Conservation (phyloP, 2,329 filamentous ascomycete species). For the Calonectria pseudoturangicola region DNA sequence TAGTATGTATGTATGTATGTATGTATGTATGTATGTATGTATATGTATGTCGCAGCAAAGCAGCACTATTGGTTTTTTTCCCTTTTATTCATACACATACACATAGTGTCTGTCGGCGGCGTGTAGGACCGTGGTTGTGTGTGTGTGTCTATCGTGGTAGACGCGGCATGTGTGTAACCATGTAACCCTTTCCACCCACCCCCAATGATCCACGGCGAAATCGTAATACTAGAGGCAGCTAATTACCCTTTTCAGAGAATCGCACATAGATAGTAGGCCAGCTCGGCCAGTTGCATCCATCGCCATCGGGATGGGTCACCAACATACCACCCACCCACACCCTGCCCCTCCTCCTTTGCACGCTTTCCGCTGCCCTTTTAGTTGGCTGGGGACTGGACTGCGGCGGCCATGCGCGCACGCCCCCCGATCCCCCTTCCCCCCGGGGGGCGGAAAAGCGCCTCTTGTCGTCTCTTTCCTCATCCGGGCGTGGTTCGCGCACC, state of each 20-base stretch:
- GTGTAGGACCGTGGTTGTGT: neutral
- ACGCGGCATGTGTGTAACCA: slow-evolving; percentile 23
- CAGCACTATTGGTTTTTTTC: neutral
- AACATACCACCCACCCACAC: neutral
- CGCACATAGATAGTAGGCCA: slow-evolving; percentile 20
- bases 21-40: neutral
- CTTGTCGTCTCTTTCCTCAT: slow-evolving; percentile 25
- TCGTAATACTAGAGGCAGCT: slow-evolving; percentile 14
- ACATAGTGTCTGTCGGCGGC: neutral
- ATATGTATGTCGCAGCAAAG: slow-evolving; percentile 12
- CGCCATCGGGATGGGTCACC: slow-evolving; percentile 16
- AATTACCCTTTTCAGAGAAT: slow-evolving; percentile 23
- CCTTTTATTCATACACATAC: neutral
- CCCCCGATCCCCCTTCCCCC: neutral
- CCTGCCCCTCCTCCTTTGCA: neutral
- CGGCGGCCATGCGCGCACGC: neutral
- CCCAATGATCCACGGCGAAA: slow-evolving; percentile 17
- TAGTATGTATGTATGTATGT: neutral
- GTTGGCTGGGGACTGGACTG: neutral
- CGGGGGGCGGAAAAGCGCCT: slow-evolving; percentile 1
- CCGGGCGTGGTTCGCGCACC: neutral
- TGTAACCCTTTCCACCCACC: neutral
- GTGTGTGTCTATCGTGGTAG: neutral
- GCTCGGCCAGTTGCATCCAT: slow-evolving; percentile 14
- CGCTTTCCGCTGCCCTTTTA: neutral